Conservation (phyloP, 2,329 filamentous ascomycete genomes). For the Fusarium sp. region DNA sequence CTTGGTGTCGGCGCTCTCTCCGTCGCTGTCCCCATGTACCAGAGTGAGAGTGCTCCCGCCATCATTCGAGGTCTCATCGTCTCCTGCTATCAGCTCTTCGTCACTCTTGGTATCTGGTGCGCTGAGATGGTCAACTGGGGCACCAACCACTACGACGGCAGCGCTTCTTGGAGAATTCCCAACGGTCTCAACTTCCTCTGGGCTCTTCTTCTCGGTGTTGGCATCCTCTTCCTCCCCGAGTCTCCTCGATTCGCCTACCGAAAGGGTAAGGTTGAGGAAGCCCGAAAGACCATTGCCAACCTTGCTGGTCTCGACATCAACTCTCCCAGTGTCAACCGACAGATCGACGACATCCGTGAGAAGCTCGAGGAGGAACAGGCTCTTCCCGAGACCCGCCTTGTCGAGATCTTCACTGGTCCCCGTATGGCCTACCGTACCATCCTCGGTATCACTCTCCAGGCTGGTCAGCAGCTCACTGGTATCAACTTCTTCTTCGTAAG, state of each 20-base stretch:
- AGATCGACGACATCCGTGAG: constrained; percentile 64
- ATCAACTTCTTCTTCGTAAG: constrained; percentile 66
- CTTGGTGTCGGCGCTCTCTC: constrained; percentile 73
- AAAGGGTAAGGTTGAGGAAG: constrained; percentile 60
- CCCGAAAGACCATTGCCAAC: constrained; percentile 60
- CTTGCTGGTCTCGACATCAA: constrained; percentile 58
- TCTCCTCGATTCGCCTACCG: constrained; percentile 65
- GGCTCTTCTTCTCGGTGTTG: constrained; percentile 63
- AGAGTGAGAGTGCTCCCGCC: constrained; percentile 73
- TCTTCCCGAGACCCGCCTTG: constrained; percentile 60
- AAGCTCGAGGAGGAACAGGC: constrained; percentile 61
- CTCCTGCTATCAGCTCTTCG: constrained; percentile 74
- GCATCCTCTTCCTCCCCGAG: constrained; percentile 66
- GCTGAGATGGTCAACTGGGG: constrained; percentile 71
- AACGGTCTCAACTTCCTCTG: constrained; percentile 67
- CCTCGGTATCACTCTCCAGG: constrained; percentile 72
- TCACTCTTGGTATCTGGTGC: constrained; percentile 74
- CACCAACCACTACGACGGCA: constrained; percentile 60
- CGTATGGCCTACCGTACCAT: constrained; percentile 73
- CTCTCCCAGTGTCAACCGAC: constrained; percentile 56
- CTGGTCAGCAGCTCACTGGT: constrained; percentile 75
- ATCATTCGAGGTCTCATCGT: constrained; percentile 73
- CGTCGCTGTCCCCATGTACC: constrained; percentile 75
- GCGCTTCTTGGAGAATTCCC: constrained; percentile 72
- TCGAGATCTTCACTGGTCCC: constrained; percentile 75